Conservation (phyloP, 2,329 filamentous ascomycete species). For the Aureobasidium sp. region DNA sequence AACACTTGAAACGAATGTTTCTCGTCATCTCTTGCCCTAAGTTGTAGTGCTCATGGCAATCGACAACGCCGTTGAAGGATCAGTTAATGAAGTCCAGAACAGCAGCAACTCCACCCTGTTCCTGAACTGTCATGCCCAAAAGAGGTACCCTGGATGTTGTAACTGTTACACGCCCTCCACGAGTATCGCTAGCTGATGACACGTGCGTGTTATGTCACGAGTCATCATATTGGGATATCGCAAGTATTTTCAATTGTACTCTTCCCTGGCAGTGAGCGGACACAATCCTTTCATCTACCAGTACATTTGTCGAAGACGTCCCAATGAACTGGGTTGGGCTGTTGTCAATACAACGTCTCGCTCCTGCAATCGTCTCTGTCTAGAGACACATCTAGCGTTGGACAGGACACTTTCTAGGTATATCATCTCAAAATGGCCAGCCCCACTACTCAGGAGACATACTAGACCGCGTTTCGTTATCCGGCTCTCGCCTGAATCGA, state of each 20-base stretch:
- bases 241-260: not conserved
- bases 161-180: not conserved
- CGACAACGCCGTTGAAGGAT: slow-evolving; percentile 6
- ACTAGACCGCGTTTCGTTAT: not conserved
- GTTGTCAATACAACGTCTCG: not conserved
- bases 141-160: not conserved
- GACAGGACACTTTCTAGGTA: not conserved
- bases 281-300: not conserved
- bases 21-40: not conserved
- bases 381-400: not conserved
- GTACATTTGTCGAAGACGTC: not conserved
- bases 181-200: not conserved
- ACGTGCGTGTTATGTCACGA: not conserved
- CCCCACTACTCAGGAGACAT: not conserved
- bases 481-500: not conserved
- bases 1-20: not conserved
- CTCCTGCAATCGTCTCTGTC: not conserved
- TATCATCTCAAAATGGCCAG: not conserved
- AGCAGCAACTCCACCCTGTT: not conserved
- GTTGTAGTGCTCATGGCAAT: not conserved
- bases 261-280: too few relatives aligned
- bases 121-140: not conserved
- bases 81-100: not conserved
- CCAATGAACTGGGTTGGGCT: not conserved
- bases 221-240: not conserved